Conservation (phyloP, 2,329 filamentous ascomycete species). For the Epichloe hybrida region DNA sequence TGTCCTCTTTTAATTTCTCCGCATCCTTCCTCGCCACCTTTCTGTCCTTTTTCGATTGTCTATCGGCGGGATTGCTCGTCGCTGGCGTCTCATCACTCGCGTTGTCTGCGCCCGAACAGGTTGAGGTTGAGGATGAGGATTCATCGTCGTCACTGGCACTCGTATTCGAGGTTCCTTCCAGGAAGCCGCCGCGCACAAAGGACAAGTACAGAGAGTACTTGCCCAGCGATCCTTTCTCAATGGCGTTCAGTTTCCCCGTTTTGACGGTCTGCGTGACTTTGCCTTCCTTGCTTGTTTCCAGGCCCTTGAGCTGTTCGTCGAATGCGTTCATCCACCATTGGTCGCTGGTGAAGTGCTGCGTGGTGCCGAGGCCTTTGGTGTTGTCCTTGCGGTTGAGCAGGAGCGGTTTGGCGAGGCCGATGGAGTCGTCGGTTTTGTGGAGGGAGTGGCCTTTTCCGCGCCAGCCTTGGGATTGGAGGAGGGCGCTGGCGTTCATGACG, state of each 20-base stretch:
- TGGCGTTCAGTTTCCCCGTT: conserved; percentile 40
- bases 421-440: conserved; percentile 56
- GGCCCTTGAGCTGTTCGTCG: conserved; percentile 73
- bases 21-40: not conserved
- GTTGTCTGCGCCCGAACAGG: conserved; percentile 9
- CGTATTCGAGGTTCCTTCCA: conserved; percentile 53
- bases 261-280: conserved; percentile 42
- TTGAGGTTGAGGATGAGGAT: not conserved
- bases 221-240: conserved; percentile 36
- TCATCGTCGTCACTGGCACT: conserved; percentile 9
- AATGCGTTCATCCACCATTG: conserved; percentile 98
- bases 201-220: conserved; percentile 63
- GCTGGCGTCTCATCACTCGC: conserved; percentile 17
- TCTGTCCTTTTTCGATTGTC: conserved; percentile 6
- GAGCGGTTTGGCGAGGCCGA: conserved; percentile 71
- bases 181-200: conserved; percentile 70
- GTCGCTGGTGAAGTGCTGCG: conserved; percentile 53
- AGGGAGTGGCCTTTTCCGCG: conserved; percentile 78
- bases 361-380: conserved; percentile 68
- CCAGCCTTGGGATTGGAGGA: conserved; percentile 82
- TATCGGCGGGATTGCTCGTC: conserved; percentile 13
- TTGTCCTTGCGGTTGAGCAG: conserved; percentile 74
- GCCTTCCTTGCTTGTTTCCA: conserved; percentile 50
- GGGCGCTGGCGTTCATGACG: conserved; percentile 69
- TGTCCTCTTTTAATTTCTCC: conserved; percentile 12